Percentiles rank a stretch among this genome's conserved stretches.
phyloP scores from a whole-genome alignment of 2,329 filamentous ascomycete genomes.

The Cylindrodendrum hubeiense region DNA sequence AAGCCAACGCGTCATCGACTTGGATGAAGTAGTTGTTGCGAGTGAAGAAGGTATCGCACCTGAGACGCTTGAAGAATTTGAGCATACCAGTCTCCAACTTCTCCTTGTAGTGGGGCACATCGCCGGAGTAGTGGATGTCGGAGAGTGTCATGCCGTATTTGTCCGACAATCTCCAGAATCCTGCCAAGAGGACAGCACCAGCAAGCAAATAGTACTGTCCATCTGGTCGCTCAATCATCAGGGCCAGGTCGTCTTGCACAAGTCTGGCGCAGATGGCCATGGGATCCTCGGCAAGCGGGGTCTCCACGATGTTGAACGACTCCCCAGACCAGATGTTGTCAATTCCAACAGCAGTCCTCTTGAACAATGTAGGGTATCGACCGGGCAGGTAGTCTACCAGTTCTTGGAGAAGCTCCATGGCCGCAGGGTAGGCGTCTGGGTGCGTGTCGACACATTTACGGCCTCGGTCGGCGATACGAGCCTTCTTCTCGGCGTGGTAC shows the following conservation, averaged over 20 bases:
- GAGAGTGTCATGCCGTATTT: constrained; percentile 84
- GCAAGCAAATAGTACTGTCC: constrained; percentile 86
- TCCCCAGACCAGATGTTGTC: constrained; percentile 80
- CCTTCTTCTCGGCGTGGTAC: constrained; percentile 79
- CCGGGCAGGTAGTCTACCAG: constrained; percentile 77
- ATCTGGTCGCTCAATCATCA: constrained; percentile 83
- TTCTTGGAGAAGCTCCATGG: constrained; percentile 82
- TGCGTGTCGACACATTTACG: constrained; percentile 76
- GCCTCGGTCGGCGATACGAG: constrained; percentile 75
- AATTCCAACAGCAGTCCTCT: constrained; percentile 72
- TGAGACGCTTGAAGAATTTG: constrained; percentile 82
- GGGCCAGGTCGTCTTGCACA: constrained; percentile 84
- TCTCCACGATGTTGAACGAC: constrained; percentile 73
- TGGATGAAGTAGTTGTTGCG: constrained; percentile 92
- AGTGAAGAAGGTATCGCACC: constrained; percentile 71
- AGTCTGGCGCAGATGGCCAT: constrained; percentile 81
- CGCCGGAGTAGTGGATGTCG: constrained; percentile 82
- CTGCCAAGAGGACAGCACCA: constrained; percentile 80
- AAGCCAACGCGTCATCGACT: constrained; percentile 81
- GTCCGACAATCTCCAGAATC: constrained; percentile 86
- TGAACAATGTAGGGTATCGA: constrained; percentile 80
- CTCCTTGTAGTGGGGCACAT: constrained; percentile 78
- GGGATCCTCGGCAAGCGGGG: constrained; percentile 79
- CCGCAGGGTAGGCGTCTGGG: constrained; percentile 77
- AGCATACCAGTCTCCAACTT: constrained; percentile 84